Evolutionary conservation across 805 yeast species (phyloP).

Genomic region (Monosporozyma aquatica): DNA sequence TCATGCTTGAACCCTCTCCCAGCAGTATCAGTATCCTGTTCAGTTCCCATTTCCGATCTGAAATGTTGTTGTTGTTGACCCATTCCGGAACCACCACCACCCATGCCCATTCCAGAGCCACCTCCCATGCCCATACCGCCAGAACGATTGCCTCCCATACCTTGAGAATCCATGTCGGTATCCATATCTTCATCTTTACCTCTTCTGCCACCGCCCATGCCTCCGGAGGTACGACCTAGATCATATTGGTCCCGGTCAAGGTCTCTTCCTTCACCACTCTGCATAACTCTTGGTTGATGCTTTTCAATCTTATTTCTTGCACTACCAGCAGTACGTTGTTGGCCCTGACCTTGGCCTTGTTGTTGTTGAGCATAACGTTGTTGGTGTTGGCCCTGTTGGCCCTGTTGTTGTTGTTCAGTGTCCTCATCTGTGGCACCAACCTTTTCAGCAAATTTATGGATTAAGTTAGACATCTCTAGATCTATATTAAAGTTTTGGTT

Average conservation of each 20-base stretch:
- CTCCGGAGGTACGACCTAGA: background rate
- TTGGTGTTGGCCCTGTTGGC: slow-evolving; percentile 5
- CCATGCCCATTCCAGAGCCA: background rate
- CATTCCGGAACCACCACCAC: background rate
- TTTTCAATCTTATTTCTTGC: background rate
- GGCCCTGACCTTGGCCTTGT: background rate
- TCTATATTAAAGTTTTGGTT: background rate
- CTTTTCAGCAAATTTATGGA: slow-evolving; percentile 27
- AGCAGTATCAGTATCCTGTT: slow-evolving; percentile 3
- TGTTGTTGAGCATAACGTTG: slow-evolving; percentile 1
- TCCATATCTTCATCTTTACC: slow-evolving; percentile 1
- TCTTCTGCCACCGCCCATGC: background rate
- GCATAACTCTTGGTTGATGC: background rate
- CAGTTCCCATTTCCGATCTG: background rate
- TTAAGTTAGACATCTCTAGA: slow-evolving; percentile 21
- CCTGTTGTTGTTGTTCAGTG: slow-evolving; percentile 6
- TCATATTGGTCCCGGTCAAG: background rate
- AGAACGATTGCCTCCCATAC: background rate
- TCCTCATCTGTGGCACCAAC: slow-evolving; percentile 17
- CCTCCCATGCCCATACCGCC: background rate
- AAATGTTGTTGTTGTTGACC: background rate
- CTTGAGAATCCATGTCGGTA: background rate
- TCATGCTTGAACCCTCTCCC: slow-evolving; percentile 14
- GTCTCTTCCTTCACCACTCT: background rate
- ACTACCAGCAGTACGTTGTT: background rate